Percentiles rank a stretch among this genome's conserved stretches.
phyloP scores from a whole-genome alignment of 495 filamentous ascomycete species.

The Podospora australis region DNA sequence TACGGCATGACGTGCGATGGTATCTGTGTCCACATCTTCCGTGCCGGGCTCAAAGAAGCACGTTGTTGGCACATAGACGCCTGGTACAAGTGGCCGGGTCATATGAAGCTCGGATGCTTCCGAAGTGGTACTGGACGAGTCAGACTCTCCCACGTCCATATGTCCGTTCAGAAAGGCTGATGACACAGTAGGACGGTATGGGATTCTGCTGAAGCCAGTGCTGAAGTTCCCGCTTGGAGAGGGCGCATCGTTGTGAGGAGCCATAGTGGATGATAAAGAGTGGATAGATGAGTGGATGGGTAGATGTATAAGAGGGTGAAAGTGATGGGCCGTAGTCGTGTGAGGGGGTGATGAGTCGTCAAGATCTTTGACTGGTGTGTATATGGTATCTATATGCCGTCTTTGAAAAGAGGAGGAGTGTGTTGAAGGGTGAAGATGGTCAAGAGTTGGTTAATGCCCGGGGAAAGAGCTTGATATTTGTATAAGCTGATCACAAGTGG shows the following conservation, averaged over 20 bases:
- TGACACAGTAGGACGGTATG: conserved; percentile 30
- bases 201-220: conserved; percentile 37
- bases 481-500: conserved; percentile 17
- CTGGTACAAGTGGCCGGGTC: conserved; percentile 60
- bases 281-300: background rate
- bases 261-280: conserved; percentile 27
- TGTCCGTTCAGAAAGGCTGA: conserved; percentile 32
- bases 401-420: no score
- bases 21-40: conserved; percentile 67
- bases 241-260: conserved; percentile 46
- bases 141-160: conserved; percentile 34
- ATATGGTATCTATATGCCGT: no score
- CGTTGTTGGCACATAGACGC: conserved; percentile 81
- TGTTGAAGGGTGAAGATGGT: conserved; percentile 3
- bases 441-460: no score
- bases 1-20: conserved; percentile 67
- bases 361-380: background rate
- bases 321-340: background rate
- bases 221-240: conserved; percentile 44
- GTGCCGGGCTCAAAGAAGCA: conserved; percentile 78
- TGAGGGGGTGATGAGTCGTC: background rate
- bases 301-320: background rate
- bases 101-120: conserved; percentile 37
- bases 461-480: conserved; percentile 26
- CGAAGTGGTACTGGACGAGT: conserved; percentile 38